phyloP scores from a whole-genome alignment of 225 moss, liverwort and hornwort species.

The Antitrichia curtipendula region DNA sequence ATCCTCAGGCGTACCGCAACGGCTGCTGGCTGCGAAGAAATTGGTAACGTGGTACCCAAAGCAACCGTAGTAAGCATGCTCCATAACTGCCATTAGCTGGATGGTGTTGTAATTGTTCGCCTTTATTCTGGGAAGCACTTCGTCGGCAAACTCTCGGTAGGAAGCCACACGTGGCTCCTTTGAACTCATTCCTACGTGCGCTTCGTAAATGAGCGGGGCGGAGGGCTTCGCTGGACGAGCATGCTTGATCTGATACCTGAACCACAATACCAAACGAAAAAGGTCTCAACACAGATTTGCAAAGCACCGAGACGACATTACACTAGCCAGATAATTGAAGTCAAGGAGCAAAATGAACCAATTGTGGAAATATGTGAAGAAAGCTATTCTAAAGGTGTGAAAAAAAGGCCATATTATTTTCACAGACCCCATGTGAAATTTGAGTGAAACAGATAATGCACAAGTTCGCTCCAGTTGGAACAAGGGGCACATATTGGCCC shows the following conservation, averaged over 20 bases:
- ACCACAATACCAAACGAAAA: not conserved
- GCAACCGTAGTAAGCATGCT: slow-evolving; percentile 91
- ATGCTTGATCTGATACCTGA: slow-evolving; percentile 66
- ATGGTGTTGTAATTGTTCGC: slow-evolving; percentile 89
- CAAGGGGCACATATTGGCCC: not conserved
- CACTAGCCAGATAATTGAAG: not conserved
- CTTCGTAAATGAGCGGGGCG: slow-evolving; percentile 88
- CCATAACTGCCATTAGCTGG: slow-evolving; percentile 88
- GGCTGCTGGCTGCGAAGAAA: slow-evolving; percentile 86
- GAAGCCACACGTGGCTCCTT: slow-evolving; percentile 68
- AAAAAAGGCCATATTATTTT: not conserved
- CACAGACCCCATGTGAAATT: not conserved
- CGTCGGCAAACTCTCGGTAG: slow-evolving; percentile 79
- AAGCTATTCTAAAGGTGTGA: not conserved
- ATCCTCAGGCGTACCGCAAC: slow-evolving; percentile 89
- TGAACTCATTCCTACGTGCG: slow-evolving; percentile 97
- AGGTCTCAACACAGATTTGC: not conserved
- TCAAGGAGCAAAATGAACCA: not conserved
- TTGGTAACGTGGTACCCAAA: slow-evolving; percentile 96
- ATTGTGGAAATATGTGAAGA: not conserved
- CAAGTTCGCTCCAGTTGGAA: not conserved
- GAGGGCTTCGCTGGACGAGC: slow-evolving; percentile 54
- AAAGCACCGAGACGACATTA: not conserved
- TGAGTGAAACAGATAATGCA: not conserved
- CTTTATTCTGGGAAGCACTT: slow-evolving; percentile 76